Conservation (phyloP, 805 yeast species). For the Schwanniomyces polymorphus region DNA sequence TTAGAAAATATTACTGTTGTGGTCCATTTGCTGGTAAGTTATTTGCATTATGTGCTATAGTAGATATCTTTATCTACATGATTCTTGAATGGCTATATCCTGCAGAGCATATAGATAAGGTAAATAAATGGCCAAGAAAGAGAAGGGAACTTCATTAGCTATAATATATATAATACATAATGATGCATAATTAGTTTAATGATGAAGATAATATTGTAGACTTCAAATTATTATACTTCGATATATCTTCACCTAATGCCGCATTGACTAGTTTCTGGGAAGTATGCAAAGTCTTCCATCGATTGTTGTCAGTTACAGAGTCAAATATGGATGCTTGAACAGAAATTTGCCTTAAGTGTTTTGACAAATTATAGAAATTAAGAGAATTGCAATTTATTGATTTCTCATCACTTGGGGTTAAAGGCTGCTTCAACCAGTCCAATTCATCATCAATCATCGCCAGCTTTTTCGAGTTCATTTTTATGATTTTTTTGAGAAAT, state of each 20-base stretch:
- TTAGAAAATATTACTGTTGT: constrained; percentile 65
- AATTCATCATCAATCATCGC: constrained; percentile 2
- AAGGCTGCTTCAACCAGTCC: constrained; percentile 19
- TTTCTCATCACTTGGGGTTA: neutral
- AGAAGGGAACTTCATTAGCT: neutral
- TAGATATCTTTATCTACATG: constrained; percentile 66
- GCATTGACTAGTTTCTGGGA: constrained; percentile 18
- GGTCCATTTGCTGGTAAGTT: constrained; percentile 87
- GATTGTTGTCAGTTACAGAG: constrained; percentile 2
- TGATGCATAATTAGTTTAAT: constrained; percentile 2
- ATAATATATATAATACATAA: neutral
- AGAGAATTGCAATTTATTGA: neutral
- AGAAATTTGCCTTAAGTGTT: constrained; percentile 10
- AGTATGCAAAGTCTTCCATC: constrained; percentile 13
- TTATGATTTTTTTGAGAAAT: constrained; percentile 34
- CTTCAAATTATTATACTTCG: constrained; percentile 7
- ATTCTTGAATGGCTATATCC: constrained; percentile 76
- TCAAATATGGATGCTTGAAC: constrained; percentile 10
- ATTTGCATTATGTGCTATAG: constrained; percentile 75
- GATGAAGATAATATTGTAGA: neutral
- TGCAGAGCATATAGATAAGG: constrained; percentile 64
- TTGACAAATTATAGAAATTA: neutral
- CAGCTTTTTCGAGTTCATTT: constrained; percentile 1
- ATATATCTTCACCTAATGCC: constrained; percentile 14
- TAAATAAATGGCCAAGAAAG: constrained; percentile 70